These are phyloP conservation scores for Vanilla planifolia DNA, from an alignment of 106 monocot genomes.

Conservation along the genomic window DNA sequence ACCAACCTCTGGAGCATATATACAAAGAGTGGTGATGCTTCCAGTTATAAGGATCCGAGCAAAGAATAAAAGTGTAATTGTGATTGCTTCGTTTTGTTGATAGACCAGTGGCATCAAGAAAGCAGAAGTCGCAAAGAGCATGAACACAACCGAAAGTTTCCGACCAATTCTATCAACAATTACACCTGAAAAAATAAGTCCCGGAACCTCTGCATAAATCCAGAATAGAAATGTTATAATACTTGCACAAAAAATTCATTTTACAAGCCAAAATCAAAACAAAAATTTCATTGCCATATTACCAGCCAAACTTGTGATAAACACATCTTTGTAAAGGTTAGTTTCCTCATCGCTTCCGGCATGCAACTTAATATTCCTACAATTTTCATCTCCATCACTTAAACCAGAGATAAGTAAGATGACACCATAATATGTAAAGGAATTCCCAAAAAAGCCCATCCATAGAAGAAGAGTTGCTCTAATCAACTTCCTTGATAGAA, in stretches of 20 bases:
- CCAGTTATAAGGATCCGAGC: conserved; percentile 62
- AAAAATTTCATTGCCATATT: conserved; percentile 1
- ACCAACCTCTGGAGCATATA: conserved; percentile 89
- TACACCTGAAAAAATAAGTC: conserved; percentile 52
- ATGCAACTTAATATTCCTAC: conserved; percentile 13
- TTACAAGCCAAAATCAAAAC: background rate
- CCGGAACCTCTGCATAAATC: conserved; percentile 64
- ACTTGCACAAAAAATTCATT: background rate
- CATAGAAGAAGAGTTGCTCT: conserved; percentile 72
- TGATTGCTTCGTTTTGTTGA: conserved; percentile 26
- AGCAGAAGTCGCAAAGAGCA: conserved; percentile 48
- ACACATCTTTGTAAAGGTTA: conserved; percentile 57
- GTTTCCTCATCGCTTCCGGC: background rate
- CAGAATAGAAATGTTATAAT: background rate
- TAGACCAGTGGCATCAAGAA: conserved; percentile 51
- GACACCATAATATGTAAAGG: conserved; percentile 79
- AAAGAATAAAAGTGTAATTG: conserved; percentile 57
- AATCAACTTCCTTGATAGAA: conserved; percentile 45
- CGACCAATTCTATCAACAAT: conserved; percentile 67
- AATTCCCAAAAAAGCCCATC: conserved; percentile 69
- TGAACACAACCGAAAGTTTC: conserved; percentile 46
- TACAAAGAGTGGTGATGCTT: conserved; percentile 49
- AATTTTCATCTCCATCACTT: conserved; percentile 15
- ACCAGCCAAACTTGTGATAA: conserved; percentile 80
- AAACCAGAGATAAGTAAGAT: conserved; percentile 61